Base-by-base conservation (phyloP, 1,139 yeast genomes). In the Neolecta irregularis region DNA sequence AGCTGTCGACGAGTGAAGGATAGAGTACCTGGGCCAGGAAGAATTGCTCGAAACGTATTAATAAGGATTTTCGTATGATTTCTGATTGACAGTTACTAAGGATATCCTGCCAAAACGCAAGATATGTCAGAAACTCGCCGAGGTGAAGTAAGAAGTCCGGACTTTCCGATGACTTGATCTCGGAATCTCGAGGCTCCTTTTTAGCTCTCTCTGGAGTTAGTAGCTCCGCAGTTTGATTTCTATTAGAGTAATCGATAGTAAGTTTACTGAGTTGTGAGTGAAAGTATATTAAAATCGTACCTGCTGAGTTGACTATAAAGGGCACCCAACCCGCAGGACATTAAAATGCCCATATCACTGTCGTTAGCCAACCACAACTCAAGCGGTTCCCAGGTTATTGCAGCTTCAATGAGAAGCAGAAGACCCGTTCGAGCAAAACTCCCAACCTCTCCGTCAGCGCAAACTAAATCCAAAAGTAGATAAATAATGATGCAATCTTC, bases 241-340 rank as follows among this genome's bases (percentile, higher is more conserved):
- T n/a, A n/a, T n/a, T n/a, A n/a, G n/a, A n/a, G n/a, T n/a, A n/a
- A n/a, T n/a, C n/a, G n/a, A n/a, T n/a, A n/a, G n/a, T n/a, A n/a
- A n/a, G n/a, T n/a, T n/a, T n/a, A n/a, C n/a, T n/a, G n/a, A n/a
- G n/a, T n/a, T 15, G 5, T 19, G 13, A 8, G 6, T 7, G 6
- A 18, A 4, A 34, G 11, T 3, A n/a, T 16, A 8, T 26, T 26
- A 26, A 26, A 11, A 8, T 9, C 44, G n/a, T 38, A 39, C 29
- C 48, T 33, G 25, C 43, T 44, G 8, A 51, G 37, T 31, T 49
- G 54, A 20, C 53, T 47, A 32, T 49, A 54, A 24, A 54, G 32
- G 1, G 58, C 57, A 11, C 56, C 54, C 7, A 54, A 41, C 2
- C 56, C 55, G 3, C 55, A 52, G 0, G 53, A 55, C 41, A 54